Evolutionary conservation across 2,329 filamentous ascomycete genomes (phyloP), one percentile per base, ranked within the genome.

Genomic region (Akanthomyces uredinophilus): DNA sequence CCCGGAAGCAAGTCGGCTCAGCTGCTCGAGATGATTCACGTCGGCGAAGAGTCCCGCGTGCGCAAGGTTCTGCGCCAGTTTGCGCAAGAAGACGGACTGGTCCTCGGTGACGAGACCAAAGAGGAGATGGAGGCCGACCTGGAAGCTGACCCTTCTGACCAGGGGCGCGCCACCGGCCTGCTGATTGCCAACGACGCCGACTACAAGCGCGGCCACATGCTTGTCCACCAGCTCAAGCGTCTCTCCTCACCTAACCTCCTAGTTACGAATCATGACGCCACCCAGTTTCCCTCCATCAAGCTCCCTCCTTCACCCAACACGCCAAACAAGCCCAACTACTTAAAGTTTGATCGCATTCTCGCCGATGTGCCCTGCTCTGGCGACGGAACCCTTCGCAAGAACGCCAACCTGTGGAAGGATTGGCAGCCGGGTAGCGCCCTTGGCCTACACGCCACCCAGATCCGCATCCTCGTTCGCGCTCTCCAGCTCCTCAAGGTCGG

Each of bases 1-100:
- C 95, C 95, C 1, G 95, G 95, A 64, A 98, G 94, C 81, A 99
- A 99, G 81, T 93, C 95, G 14, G 91, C 92, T 4, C 95, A 99
- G 79, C 79, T 99, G 62, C 86, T 98, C 65, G 95, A 99, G 79
- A 90, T 96, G 86, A 84, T 99, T 51, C 95, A 98, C 72, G 83
- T 85, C 43, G 94, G 95, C 55, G 95, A 99, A 77, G 95, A 99
- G 77, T 89, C 90, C 10, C 84, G 92, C 57, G 89, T 96, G 64
- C 81, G 84, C 66, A 87, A 90, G 71, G 87, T 89, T 32, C 81
- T 92, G 64, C 82, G 84, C 68, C 79, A 84, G 59, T 81, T 88
- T 65, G 85, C 85, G 29, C 78, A 83, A 57, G 84, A 87, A 55
- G 83, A 87, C 63, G 84, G 83, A 3, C 79, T 83, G 44, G 79